A percentile compares a stretch with the other conserved stretches of the same genome.
These are phyloP conservation scores for Neurospora sp. DNA, from an alignment of 495 filamentous ascomycete species.

Conservation along the genomic window DNA sequence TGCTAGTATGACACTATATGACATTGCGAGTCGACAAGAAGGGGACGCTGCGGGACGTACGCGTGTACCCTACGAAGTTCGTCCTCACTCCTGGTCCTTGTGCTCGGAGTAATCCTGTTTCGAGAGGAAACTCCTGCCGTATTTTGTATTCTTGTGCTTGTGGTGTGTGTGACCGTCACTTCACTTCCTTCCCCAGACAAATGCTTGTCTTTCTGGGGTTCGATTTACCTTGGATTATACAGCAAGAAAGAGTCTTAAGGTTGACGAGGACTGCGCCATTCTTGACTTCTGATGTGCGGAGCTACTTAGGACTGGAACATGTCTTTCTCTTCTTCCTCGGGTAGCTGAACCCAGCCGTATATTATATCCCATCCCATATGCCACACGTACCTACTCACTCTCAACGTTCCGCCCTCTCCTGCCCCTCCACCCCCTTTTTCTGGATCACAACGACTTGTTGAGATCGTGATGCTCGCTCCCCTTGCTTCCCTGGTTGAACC, in stretches of 20 bases:
- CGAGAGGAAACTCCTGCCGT: background rate
- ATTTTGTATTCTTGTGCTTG: background rate
- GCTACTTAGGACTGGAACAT: background rate
- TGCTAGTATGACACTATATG: too few species aligned
- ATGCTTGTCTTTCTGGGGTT: background rate
- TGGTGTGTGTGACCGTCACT: background rate
- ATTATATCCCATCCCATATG: background rate
- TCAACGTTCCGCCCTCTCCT: background rate
- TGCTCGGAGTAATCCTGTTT: background rate
- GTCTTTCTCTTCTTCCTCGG: background rate
- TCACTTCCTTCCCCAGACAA: background rate
- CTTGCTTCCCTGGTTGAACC: background rate
- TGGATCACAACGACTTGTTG: background rate
- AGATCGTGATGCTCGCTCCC: background rate
- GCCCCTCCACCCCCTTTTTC: background rate
- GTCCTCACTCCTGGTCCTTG: background rate
- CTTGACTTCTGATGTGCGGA: background rate
- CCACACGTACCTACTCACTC: too few species aligned
- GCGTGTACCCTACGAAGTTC: background rate
- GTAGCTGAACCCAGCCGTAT: background rate
- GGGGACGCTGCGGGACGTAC: background rate
- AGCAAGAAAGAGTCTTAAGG: background rate
- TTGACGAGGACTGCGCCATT: background rate
- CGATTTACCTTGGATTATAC: background rate
- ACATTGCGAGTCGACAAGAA: background rate